phyloP scores from a whole-genome alignment of 306 rosid species.

The Medicago truncatula region DNA sequence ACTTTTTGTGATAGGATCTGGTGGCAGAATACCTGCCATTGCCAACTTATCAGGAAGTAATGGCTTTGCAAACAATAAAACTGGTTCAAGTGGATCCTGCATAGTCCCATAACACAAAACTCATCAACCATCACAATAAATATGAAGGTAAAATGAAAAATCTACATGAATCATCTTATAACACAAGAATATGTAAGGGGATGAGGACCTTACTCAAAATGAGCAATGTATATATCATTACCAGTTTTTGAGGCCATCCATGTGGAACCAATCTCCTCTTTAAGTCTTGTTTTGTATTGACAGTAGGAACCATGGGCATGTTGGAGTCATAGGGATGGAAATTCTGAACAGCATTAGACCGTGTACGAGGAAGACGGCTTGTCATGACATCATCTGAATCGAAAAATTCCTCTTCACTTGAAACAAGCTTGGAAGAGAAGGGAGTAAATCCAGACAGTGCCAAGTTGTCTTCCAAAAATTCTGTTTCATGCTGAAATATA shows the following conservation, averaged over 20 bases:
- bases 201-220: background rate
- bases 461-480: slow-evolving; percentile 55
- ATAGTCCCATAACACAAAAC: slow-evolving; percentile 43
- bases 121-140: slow-evolving; percentile 32
- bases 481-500: slow-evolving; percentile 52
- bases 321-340: slow-evolving; percentile 58
- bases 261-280: slow-evolving; percentile 72
- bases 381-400: slow-evolving; percentile 82
- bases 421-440: slow-evolving; percentile 50
- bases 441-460: slow-evolving; percentile 50
- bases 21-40: slow-evolving; percentile 78
- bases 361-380: slow-evolving; percentile 60
- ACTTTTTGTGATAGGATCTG: slow-evolving; percentile 61
- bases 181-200: background rate
- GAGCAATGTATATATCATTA: slow-evolving; percentile 39
- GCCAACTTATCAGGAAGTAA: slow-evolving; percentile 90
- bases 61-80: slow-evolving; percentile 85
- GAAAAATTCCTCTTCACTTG: slow-evolving; percentile 74
- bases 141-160: background rate
- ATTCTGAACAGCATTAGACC: slow-evolving; percentile 56
- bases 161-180: slow-evolving; percentile 5
- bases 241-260: slow-evolving; percentile 98
- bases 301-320: slow-evolving; percentile 60
- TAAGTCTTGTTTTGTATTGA: slow-evolving; percentile 69
- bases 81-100: slow-evolving; percentile 97